Base-by-base conservation (phyloP, 2,329 filamentous ascomycete genomes). In the Fusarium longipes region DNA sequence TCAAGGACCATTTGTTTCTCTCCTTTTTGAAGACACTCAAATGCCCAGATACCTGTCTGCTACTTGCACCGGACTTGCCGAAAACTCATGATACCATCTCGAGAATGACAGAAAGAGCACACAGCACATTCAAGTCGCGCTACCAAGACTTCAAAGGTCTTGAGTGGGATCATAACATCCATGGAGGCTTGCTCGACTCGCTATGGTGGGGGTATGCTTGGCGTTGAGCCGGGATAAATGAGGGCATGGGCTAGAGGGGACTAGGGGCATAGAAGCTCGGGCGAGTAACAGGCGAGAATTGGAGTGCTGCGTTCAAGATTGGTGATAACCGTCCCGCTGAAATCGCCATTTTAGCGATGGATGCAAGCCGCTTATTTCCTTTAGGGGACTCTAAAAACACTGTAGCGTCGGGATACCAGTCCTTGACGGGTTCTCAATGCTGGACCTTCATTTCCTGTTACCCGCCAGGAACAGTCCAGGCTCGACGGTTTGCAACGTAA, bases 221-320 rank as follows among this genome's bases (percentile, higher is more conserved):
- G 68, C 66, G 49, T 57, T 48, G 49, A 49, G 63, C 71, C 54
- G 47, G 71, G 71, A 52, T 67, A 54, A 65, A 53, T 49, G 48
- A 57, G 38, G 24, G 22, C 35, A 40, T 60, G 48, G 52, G 29
- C 45, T 40, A 39, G 33, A 35, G 40, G 40, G 50, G 65, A 42
- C 62, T 58, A 64, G 69, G 66, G 60, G 50, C 63, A 58, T 60
- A 52, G 57, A 44, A 44, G 42, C 51, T 68, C 50, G 67, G 49
- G 58, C 71, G 67, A 73, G 70, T 73, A 65, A 52, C 59, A 73
- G 49, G 59, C 54, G 40, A 70, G 65, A 58, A 73, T 68, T 54
- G 53, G 35, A 63, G 62, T 67, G 70, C 70, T 73, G 71, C 68
- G 57, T 49, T 69, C 50, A 54, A 73, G 71, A 73, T 73, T 73